Evolutionary conservation across 2,329 filamentous ascomycete genomes (phyloP).

Genomic region (Neonectria hederae): DNA sequence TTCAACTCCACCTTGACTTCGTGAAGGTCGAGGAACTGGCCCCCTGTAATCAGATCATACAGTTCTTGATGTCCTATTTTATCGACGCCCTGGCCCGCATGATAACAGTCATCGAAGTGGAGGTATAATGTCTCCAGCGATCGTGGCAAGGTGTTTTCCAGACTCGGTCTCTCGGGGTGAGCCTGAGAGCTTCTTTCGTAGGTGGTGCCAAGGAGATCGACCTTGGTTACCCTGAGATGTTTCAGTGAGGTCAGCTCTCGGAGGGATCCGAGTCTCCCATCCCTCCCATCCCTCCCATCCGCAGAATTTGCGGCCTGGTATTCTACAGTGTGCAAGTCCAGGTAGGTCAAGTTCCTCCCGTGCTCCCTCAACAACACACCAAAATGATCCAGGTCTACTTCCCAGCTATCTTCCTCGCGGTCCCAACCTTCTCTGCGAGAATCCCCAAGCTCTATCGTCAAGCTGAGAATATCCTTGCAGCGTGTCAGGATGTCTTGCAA

Average conservation of each 20-base stretch:
- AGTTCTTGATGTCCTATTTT: not conserved
- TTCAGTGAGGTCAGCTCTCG: not conserved
- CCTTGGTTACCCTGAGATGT: not conserved
- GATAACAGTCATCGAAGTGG: not conserved
- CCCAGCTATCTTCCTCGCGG: not conserved
- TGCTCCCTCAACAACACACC: not conserved
- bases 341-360: not conserved
- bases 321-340: not conserved
- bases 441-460: conserved; percentile 1
- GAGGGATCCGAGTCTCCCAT: conserved; percentile 16
- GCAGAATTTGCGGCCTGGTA: not conserved
- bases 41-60: not conserved
- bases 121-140: conserved; percentile 19
- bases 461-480: not conserved
- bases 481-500: conserved; percentile 4
- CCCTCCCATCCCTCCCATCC: not conserved
- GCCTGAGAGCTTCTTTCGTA: not conserved
- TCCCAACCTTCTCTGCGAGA: not conserved
- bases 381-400: not conserved
- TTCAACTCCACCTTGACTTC: conserved; percentile 15
- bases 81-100: not conserved
- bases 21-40: conserved; percentile 1
- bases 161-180: not conserved
- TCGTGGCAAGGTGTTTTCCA: conserved; percentile 1
- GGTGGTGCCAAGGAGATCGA: not conserved